Conservation (phyloP, 176 grass and related monocot species). For the Zoysia pacifica region DNA sequence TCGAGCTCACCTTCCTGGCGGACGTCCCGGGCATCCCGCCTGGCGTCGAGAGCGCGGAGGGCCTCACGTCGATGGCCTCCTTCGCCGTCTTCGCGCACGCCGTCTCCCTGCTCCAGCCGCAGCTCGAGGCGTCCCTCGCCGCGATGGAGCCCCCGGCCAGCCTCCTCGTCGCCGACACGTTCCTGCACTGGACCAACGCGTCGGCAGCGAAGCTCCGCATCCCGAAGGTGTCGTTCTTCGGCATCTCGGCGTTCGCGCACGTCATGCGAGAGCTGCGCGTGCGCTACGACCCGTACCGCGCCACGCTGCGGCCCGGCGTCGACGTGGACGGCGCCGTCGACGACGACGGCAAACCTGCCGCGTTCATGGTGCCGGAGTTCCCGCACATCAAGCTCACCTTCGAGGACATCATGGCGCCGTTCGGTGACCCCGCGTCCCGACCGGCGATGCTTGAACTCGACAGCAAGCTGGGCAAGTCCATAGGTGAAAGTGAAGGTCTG, state of each 20-base stretch:
- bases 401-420: conserved; percentile 57
- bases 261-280: conserved; percentile 19
- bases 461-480: neutral
- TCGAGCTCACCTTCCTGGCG: conserved; percentile 54
- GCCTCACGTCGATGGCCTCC: conserved; percentile 43
- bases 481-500: conserved; percentile 25
- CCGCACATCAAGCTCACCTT: conserved; percentile 51
- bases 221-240: conserved; percentile 43
- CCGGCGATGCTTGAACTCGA: conserved; percentile 45
- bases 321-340: conserved; percentile 6
- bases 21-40: conserved; percentile 35
- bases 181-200: conserved; percentile 53
- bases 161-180: conserved; percentile 60
- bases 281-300: conserved; percentile 37
- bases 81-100: conserved; percentile 48
- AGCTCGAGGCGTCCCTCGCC: conserved; percentile 41
- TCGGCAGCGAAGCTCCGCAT: conserved; percentile 41
- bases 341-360: conserved; percentile 15
- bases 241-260: conserved; percentile 52
- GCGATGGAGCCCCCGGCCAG: conserved; percentile 24
- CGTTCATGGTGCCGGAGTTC: conserved; percentile 57
- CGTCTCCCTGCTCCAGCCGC: conserved; percentile 33
- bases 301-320: conserved; percentile 10
- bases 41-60: conserved; percentile 64
- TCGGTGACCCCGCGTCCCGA: conserved; percentile 51